These are phyloP conservation scores for Lactarius deliciosus DNA, from an alignment of 768 basidiomycete species.

Conservation along the genomic window DNA sequence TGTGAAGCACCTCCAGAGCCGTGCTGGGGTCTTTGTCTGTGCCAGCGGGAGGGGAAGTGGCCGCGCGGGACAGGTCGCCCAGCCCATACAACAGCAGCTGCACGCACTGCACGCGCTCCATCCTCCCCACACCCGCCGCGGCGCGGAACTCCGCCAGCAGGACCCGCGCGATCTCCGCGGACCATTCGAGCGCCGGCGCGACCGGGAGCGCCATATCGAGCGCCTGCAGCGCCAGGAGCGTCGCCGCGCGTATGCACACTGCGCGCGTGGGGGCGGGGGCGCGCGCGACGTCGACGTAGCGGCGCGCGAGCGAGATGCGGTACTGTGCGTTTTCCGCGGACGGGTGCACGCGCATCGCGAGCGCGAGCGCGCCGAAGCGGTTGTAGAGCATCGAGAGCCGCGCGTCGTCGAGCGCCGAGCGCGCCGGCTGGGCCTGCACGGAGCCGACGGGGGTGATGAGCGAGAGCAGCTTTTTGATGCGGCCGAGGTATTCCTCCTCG, in stretches of 20 bases:
- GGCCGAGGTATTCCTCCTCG: conserved; percentile 38
- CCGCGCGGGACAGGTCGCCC: conserved; percentile 44
- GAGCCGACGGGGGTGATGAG: conserved; percentile 70
- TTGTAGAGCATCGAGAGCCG: conserved; percentile 81
- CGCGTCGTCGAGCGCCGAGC: conserved; percentile 45
- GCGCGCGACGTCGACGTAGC: conserved; percentile 65
- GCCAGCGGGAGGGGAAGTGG: neutral
- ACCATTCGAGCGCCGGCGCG: conserved; percentile 58
- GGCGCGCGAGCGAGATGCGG: conserved; percentile 62
- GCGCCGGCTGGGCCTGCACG: conserved; percentile 39
- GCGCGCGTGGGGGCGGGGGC: conserved; percentile 62
- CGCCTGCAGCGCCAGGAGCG: conserved; percentile 65
- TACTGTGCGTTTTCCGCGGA: conserved; percentile 44
- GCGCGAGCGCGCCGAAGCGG: conserved; percentile 69
- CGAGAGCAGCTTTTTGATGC: conserved; percentile 66
- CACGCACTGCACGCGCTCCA: conserved; percentile 26
- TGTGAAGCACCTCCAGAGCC: conserved; percentile 15
- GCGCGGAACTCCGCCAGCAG: conserved; percentile 57
- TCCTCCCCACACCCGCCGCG: conserved; percentile 23
- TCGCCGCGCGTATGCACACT: conserved; percentile 74
- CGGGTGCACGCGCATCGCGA: conserved; percentile 69
- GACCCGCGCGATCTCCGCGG: conserved; percentile 54
- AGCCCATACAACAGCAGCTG: conserved; percentile 23
- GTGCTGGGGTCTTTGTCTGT: neutral
- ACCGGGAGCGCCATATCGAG: conserved; percentile 53